Evolutionary conservation across 139 green algal species (phyloP).

Genomic region (Nannochloris sp.): DNA sequence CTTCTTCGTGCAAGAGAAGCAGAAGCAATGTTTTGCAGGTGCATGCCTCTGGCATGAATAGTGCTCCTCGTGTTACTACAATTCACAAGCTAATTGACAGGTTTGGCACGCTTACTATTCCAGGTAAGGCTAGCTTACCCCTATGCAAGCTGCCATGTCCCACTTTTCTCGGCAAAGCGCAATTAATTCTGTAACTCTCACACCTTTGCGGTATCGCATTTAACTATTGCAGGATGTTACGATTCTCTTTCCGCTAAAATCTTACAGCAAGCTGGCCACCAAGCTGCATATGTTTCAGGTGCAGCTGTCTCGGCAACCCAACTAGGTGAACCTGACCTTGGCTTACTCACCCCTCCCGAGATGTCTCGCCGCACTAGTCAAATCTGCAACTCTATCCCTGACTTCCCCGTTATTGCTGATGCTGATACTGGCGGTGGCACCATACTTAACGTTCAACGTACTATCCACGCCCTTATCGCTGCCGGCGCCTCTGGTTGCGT

Average conservation of each 20-base stretch:
- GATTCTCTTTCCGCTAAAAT: slow-evolving; percentile 61
- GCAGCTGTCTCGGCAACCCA: slow-evolving; percentile 53
- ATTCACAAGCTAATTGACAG: slow-evolving; percentile 60
- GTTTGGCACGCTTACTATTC: slow-evolving; percentile 48
- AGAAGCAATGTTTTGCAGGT: neutral
- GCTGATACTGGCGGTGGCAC: slow-evolving; percentile 76
- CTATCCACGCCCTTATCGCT: slow-evolving; percentile 67
- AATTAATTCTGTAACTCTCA: too few relatives aligned
- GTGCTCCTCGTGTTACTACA: too few relatives aligned
- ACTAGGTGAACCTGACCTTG: slow-evolving; percentile 68
- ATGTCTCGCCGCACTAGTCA: slow-evolving; percentile 56
- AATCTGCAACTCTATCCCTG: slow-evolving; percentile 43
- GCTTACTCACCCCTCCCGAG: slow-evolving; percentile 65
- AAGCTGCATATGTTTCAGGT: slow-evolving; percentile 43
- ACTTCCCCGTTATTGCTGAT: slow-evolving; percentile 60
- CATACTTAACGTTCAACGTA: slow-evolving; percentile 78
- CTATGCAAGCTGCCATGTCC: too few relatives aligned
- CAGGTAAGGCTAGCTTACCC: slow-evolving; percentile 19
- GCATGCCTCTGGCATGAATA: neutral
- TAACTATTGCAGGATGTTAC: slow-evolving; percentile 40
- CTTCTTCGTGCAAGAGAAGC: too few relatives aligned
- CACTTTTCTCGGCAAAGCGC: too few relatives aligned
- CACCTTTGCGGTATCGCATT: too few relatives aligned
- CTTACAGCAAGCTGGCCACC: slow-evolving; percentile 38
- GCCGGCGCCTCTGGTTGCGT: slow-evolving; percentile 65